Evolutionary conservation across 2,329 filamentous ascomycete species (phyloP).

Genomic region (Colletotrichum tropicale): DNA sequence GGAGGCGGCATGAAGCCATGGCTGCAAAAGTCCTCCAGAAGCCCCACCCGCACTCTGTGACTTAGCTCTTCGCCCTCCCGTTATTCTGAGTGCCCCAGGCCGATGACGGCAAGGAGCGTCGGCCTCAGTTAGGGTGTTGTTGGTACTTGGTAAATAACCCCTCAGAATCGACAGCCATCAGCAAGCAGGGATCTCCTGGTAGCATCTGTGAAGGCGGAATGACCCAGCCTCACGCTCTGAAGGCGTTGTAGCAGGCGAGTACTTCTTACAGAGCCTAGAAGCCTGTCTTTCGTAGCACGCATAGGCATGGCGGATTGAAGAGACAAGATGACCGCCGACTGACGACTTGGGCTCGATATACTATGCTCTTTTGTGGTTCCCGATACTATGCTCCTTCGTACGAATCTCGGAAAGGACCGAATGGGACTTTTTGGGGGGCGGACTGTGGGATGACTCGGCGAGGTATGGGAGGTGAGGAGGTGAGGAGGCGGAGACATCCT

Average conservation of each 20-base stretch:
- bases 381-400: background rate
- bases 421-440: background rate
- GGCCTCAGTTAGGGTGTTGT: background rate
- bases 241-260: background rate
- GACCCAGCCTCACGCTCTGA: background rate
- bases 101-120: background rate
- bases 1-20: background rate
- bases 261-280: background rate
- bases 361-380: background rate
- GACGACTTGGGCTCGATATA: background rate
- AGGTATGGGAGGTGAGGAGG: background rate
- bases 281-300: background rate
- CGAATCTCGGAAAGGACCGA: slow-evolving; percentile 8
- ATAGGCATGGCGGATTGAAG: background rate
- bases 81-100: background rate
- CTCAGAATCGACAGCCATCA: background rate
- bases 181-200: background rate
- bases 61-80: background rate
- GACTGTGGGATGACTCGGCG: background rate
- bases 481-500: slow-evolving; percentile 2
- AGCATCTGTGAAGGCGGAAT: background rate
- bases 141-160: background rate
- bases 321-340: background rate
- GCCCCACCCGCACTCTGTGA: background rate
- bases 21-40: slow-evolving; percentile 4